Base-by-base conservation (phyloP, 345 rosid genomes). In the Ceriops zippeliana region DNA sequence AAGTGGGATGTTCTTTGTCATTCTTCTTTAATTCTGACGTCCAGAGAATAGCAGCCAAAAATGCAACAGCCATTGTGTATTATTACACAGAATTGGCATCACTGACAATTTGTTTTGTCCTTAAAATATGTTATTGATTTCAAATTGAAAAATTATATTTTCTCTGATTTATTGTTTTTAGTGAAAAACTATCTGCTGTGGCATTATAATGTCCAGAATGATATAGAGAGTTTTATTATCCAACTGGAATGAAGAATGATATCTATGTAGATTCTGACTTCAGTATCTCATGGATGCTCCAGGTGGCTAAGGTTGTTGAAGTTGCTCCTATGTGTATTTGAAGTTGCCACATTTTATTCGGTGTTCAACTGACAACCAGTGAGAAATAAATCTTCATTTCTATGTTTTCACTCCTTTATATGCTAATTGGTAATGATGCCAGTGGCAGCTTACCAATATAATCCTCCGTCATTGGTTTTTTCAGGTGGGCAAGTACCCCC, bases 401-500 rank as follows among this genome's bases (percentile, higher is more conserved):
- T 51, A 28, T 8, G 37, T 66, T n/a, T 21, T 68, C 49, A 42
- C 63, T 19, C 37, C 58, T 61, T 70, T 53, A 54, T 37, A 17
- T 77, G 30, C 61, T 52, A 54, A 27, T 52, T 65, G 59, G 60
- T 52, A 15, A 20, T 49, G 17, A 34, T 62, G 5, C 70, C 46
- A 46, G 20, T 69, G 46, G 42, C 64, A 62, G 51, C 47, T 68
- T 66, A 58, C 22, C 62, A 69, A 21, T 24, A 1, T 67, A 59
- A 71, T 37, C 38, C 32, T 71, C 46, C 63, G 61, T 73, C 46
- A 8, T 37, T 37, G 46, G 38, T 31, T 67, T 70, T 71, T 75
- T 75, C 80, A 96, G 99, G 97, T 92, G 5, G 95, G 99, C 70
- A 87, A 87, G 82, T 92, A 96, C 83, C 99, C 92, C 78, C 84